Conservation (phyloP, 2,329 filamentous ascomycete genomes). For the Lachnellula cervina region DNA sequence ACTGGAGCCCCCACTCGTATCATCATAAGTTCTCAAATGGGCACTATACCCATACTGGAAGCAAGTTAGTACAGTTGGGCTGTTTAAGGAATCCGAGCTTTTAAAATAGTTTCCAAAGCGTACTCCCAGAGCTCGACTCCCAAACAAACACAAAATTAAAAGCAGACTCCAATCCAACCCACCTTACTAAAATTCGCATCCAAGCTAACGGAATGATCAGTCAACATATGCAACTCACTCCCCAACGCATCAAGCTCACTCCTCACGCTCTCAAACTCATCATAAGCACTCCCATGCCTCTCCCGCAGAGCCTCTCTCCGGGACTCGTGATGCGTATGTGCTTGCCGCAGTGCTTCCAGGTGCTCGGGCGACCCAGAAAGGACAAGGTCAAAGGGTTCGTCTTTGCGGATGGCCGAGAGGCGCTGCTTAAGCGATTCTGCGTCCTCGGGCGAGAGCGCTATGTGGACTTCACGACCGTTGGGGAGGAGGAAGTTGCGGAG, state of each 20-base stretch:
- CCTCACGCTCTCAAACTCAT: slow-evolving; percentile 53
- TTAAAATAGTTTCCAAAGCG: too few species aligned
- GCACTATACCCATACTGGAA: slow-evolving; percentile 38
- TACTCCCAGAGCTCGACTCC: too few species aligned
- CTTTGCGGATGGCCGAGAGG: slow-evolving; percentile 34
- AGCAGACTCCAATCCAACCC: slow-evolving; percentile 37
- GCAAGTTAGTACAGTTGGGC: too few species aligned
- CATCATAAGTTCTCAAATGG: slow-evolving; percentile 46
- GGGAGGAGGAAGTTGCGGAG: slow-evolving; percentile 51
- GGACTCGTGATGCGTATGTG: slow-evolving; percentile 49
- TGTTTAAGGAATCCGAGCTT: too few species aligned
- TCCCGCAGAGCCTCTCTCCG: slow-evolving; percentile 42
- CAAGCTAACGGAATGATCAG: slow-evolving; percentile 49
- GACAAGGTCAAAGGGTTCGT: slow-evolving; percentile 47
- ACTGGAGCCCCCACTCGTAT: slow-evolving; percentile 5
- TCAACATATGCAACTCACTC: slow-evolving; percentile 49
- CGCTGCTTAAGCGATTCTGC: slow-evolving; percentile 42
- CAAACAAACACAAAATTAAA: too few species aligned
- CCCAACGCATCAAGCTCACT: slow-evolving; percentile 48
- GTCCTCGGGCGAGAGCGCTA: slow-evolving; percentile 52
- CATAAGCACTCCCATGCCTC: slow-evolving; percentile 46
- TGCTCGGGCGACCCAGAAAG: slow-evolving; percentile 51
- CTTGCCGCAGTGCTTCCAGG: slow-evolving; percentile 41
- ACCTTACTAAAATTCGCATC: slow-evolving; percentile 58
- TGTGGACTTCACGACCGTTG: slow-evolving; percentile 51